Conservation (phyloP, 495 filamentous ascomycete genomes). For the Rhizodiscina lignyota region DNA sequence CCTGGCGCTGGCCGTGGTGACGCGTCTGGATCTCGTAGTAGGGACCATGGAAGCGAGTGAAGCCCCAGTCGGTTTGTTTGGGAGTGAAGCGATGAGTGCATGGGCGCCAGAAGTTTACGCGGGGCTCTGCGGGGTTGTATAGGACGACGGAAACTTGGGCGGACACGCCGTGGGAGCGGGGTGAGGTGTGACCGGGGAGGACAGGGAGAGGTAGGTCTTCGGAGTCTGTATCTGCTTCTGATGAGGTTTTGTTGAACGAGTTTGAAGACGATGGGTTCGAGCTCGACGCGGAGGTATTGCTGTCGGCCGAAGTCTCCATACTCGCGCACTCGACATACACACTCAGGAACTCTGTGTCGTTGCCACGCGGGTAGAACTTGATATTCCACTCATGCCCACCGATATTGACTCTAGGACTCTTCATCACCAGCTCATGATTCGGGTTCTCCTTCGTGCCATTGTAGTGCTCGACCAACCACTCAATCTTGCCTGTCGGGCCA, state of each 20-base stretch:
- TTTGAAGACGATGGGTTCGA: not conserved
- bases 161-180: constrained; percentile 23
- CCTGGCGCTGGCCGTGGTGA: constrained; percentile 39
- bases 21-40: constrained; percentile 42
- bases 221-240: not conserved
- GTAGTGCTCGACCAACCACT: constrained; percentile 42
- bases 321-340: constrained; percentile 47
- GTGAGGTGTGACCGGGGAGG: constrained; percentile 6
- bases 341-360: constrained; percentile 43
- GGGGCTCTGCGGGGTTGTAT: constrained; percentile 50
- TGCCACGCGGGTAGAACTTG: constrained; percentile 52
- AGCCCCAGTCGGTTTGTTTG: constrained; percentile 46
- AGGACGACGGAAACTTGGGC: constrained; percentile 47
- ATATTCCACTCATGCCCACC: constrained; percentile 53
- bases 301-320: constrained; percentile 13
- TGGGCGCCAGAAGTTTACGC: constrained; percentile 38
- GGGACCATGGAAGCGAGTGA: constrained; percentile 47
- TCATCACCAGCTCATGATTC: constrained; percentile 41
- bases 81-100: constrained; percentile 43
- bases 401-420: constrained; percentile 38
- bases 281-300: not conserved
- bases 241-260: too few relatives aligned
- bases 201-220: constrained; percentile 17
- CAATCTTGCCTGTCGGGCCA: constrained; percentile 33
- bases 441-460: constrained; percentile 45